Conservation (phyloP, 345 rosid genomes). For the Punica granatum region DNA sequence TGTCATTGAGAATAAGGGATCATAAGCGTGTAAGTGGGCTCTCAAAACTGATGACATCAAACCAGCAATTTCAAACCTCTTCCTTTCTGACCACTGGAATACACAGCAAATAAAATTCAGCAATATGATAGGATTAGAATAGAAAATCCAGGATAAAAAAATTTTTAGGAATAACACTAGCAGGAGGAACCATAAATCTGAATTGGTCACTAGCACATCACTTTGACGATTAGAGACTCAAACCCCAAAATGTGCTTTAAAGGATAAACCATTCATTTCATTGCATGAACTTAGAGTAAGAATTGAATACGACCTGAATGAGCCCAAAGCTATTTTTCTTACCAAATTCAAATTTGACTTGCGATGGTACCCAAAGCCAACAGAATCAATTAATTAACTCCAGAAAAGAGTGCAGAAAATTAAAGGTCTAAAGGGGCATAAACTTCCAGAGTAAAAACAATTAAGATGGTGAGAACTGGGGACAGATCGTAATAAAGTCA, state of each 20-base stretch:
- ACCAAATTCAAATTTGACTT: background rate
- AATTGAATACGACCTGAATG: background rate
- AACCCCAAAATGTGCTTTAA: background rate
- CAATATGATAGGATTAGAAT: background rate
- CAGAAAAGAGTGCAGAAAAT: background rate
- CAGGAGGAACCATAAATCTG: background rate
- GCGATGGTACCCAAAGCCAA: background rate
- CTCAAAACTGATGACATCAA: slow-evolving; percentile 76
- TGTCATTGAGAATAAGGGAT: slow-evolving; percentile 77
- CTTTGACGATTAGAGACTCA: background rate
- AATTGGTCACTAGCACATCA: background rate
- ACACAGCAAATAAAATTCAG: background rate
- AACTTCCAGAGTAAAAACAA: background rate
- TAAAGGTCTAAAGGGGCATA: background rate
- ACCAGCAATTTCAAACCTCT: slow-evolving; percentile 91
- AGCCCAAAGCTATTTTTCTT: background rate
- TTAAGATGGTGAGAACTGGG: background rate
- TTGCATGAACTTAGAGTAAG: background rate
- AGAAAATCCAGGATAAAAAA: background rate
- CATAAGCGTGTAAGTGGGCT: slow-evolving; percentile 81
- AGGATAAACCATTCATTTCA: background rate
- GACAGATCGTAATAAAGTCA: too few relatives aligned
- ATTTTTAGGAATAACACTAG: background rate
- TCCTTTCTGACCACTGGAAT: slow-evolving; percentile 84
- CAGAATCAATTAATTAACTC: background rate